Evolutionary conservation across 2,329 filamentous ascomycete genomes (phyloP).

Genomic region (Coleophoma crateriformis): DNA sequence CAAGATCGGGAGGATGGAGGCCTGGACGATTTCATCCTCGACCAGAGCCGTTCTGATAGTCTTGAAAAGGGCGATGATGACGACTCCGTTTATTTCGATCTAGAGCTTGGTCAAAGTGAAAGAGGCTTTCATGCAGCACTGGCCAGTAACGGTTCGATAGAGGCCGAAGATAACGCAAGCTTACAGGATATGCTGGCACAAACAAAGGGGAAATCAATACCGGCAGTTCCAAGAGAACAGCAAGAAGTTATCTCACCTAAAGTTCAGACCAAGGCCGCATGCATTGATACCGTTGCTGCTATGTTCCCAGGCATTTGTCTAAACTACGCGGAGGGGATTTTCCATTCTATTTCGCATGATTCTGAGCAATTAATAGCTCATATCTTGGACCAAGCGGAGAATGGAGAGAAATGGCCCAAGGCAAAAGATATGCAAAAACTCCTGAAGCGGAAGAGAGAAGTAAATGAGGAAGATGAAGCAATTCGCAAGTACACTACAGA

Average conservation of each 20-base stretch:
- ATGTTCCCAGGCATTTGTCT: conserved; percentile 42
- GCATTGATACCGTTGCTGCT: conserved; percentile 30
- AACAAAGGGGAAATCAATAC: no score
- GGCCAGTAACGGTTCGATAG: no score
- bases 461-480: conserved; percentile 29
- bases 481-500: conserved; percentile 24
- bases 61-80: no score
- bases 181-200: no score
- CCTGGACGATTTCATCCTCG: no score
- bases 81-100: no score
- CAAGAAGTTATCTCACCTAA: not conserved
- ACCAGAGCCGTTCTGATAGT: no score
- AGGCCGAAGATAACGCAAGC: no score
- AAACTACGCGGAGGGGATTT: conserved; percentile 33
- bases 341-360: conserved; percentile 17
- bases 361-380: conserved; percentile 24
- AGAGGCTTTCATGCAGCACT: no score
- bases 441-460: conserved; percentile 29
- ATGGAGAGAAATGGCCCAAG: conserved; percentile 35
- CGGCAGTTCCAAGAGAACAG: not conserved
- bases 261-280: conserved; percentile 8
- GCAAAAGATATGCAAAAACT: conserved; percentile 27
- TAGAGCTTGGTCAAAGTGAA: no score
- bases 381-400: conserved; percentile 36
- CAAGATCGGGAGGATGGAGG: no score